Base-by-base conservation (phyloP, 2,329 filamentous ascomycete genomes). In the Aspergillus calidoustus region DNA sequence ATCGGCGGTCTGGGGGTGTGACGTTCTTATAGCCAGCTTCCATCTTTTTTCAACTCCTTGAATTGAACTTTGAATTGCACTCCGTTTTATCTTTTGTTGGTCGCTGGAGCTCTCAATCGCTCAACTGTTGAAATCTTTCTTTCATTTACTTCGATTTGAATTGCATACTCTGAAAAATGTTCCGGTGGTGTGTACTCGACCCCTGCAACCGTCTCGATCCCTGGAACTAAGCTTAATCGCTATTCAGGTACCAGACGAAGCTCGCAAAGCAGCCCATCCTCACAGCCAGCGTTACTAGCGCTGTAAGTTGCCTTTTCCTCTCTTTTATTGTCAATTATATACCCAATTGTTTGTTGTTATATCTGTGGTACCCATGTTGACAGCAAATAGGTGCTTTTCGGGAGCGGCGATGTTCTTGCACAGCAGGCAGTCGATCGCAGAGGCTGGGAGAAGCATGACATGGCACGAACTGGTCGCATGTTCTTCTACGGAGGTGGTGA, bases 361-460 rank as follows among this genome's bases (percentile, higher is more conserved):
- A 19, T 6, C 34, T 28, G 8, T 11, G n/a, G 28, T 28, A 57
- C 9, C 34, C 23, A 47, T n/a, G 19, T n/a, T 48, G 15, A 23
- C 19, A 25, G 17, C 38, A 23, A 22, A 13, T 66, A 88, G 86
- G 77, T 98, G 62, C 89, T 99, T 66, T 99, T 98, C 76, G 93
- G 91, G 61, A 91, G 93, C 15, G 95, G 95, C 71, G 95, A 99
- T 80, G 84, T 90, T 63, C 89, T 96, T 68, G 92, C 95, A 43
- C 95, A 99, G 80, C 94, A 98, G 80, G 83, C 87, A 41, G 91
- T 99, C 62, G 94, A 98, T 80, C 89, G 88, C 77, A 89, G 85
- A 72, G 93, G 93, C 19, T 68, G 91, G 28, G 80, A 89, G 69
- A 90, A 91, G 67, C 94, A 99, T 76, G 90, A 94, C 72, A 73